These are phyloP conservation scores for Neofusicoccum laricinum DNA, from an alignment of 2,329 filamentous ascomycete species.

Conservation along the genomic window DNA sequence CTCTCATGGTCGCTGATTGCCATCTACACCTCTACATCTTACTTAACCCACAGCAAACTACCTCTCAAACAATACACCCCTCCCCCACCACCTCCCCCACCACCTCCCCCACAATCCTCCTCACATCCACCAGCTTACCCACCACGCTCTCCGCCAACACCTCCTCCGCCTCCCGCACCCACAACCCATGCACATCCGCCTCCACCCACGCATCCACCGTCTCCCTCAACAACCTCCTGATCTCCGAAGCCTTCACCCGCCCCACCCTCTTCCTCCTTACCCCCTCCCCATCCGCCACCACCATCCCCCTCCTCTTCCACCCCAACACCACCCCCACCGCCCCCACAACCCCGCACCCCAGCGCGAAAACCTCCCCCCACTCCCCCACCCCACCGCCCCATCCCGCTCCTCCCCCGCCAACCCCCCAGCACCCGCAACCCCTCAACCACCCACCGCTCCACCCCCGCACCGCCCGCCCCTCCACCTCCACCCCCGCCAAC, in stretches of 20 bases:
- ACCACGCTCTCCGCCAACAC: constrained; percentile 28
- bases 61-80: neutral
- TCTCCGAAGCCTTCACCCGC: constrained; percentile 20
- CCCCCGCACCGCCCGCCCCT: neutral
- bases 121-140: constrained; percentile 13
- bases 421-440: neutral
- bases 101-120: neutral
- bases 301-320: constrained; percentile 11
- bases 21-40: no score
- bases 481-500: neutral
- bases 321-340: constrained; percentile 36
- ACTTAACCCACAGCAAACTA: neutral
- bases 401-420: constrained; percentile 40
- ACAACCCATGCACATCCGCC: constrained; percentile 34
- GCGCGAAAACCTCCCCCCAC: constrained; percentile 64
- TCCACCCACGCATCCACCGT: constrained; percentile 24
- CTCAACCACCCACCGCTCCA: neutral
- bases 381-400: constrained; percentile 70
- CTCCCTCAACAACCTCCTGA: constrained; percentile 28
- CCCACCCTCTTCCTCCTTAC: neutral
- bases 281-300: no score
- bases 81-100: neutral
- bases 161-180: constrained; percentile 34
- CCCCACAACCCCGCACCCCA: constrained; percentile 50
- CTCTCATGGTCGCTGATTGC: neutral